Evolutionary conservation across 768 basidiomycete species (phyloP).

Genomic region (Tricholoma matsutake): DNA sequence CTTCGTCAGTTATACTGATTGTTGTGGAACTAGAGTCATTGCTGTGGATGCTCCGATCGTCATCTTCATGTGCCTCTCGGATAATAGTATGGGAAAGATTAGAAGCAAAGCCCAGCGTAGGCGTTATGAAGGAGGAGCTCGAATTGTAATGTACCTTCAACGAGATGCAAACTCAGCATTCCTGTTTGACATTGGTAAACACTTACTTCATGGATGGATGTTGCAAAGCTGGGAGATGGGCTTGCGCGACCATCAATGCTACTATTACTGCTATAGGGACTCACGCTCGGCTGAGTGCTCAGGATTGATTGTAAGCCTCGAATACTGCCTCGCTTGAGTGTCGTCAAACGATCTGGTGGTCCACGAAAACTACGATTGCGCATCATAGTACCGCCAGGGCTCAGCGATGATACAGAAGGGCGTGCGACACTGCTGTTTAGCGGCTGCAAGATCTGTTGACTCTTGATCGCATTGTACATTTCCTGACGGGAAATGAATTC

Average conservation of each 20-base stretch:
- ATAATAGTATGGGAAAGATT: constrained; percentile 97
- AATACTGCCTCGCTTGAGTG: constrained; percentile 88
- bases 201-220: constrained; percentile 78
- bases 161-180: constrained; percentile 4
- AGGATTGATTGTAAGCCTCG: constrained; percentile 84
- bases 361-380: constrained; percentile 73
- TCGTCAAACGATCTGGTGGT: constrained; percentile 67
- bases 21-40: constrained; percentile 63
- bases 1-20: constrained; percentile 91
- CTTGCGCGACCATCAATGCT: constrained; percentile 88
- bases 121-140: constrained; percentile 68
- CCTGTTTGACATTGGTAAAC: neutral
- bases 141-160: constrained; percentile 57
- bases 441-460: constrained; percentile 87
- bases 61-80: constrained; percentile 89
- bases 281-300: constrained; percentile 56
- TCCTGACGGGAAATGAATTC: constrained; percentile 49
- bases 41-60: constrained; percentile 67
- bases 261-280: constrained; percentile 83
- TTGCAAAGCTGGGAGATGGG: constrained; percentile 91
- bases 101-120: constrained; percentile 93
- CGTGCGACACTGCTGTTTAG: constrained; percentile 45
- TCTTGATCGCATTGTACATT: constrained; percentile 91
- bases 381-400: constrained; percentile 47
- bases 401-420: constrained; percentile 54